Base-by-base conservation (phyloP, 192 early-diverging fungal species). In the Thoreauomyces humboldtii region DNA sequence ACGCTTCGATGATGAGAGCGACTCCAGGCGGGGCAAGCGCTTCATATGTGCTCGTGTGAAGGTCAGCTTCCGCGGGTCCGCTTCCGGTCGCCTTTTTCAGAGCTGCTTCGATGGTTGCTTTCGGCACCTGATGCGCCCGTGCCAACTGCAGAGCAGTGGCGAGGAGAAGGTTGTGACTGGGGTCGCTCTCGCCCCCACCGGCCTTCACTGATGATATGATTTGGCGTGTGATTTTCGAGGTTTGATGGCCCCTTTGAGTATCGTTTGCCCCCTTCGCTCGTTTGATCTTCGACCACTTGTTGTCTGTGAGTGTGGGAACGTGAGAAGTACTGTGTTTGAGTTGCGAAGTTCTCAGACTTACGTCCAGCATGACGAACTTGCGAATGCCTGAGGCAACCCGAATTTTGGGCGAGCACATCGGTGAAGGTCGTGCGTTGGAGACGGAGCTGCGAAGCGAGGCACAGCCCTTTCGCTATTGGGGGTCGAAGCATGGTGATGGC, bases 71-170 rank as follows among this genome's bases (percentile, higher is more conserved):
- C 60, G 78, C 75, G 11, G 25, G 19, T 4, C 50, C 73, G 63
- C 42, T 69, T 0, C 46, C 27, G 28, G 43, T 33, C 34, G 79
- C 87, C 67, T 82, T 85, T 57, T 85, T 88, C 15, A 92, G 71
- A 11, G 91, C 86, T 32, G 69, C 77, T 52, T 91, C 88, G 28
- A 91, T 66, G 57, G 72, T 91, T 51, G 82, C 81, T 59, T 87
- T 91, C 5, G 91, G 86, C 83, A 92, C 76, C 55, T 84, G 85
- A 7, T 66, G 67, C 33, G 71, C 63, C 35, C 74, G 75, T 9
- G 87, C 88, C 36, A 79, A 70, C 38, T 76, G 73, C 4, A 92
- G 57, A 14, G 85, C 76, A 4, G 86, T 67, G 29, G 76, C 67
- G 9, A 91, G 70, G n/a, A 80, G 74, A 2, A 73, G 64, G 72